Evolutionary conservation across 345 rosid species (phyloP), one percentile per base, ranked within the genome.

Genomic region (Citrus inodora): DNA sequence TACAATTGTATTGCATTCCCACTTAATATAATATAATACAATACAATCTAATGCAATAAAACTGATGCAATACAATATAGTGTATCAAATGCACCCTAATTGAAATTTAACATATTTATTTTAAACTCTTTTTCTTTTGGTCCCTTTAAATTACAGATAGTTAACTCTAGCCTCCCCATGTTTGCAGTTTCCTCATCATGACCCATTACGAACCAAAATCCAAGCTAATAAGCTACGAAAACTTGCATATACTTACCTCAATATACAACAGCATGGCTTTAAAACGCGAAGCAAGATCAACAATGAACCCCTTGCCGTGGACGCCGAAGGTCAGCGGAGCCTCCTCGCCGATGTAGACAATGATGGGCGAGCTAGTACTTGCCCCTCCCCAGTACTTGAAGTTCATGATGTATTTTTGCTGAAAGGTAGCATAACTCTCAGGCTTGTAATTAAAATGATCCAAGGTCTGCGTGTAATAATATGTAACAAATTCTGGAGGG

Each of bases 371-470:
- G 74, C 73, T 83, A 55, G 72, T 61, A 25, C 80, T 73, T n/a
- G 83, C 60, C 6, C 82, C 83, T 25, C 82, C 80, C 80, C 82
- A 80, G 70, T 74, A 78, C 77, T 74, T 77, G 74, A 22, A 66
- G 72, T 80, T 83, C 75, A 78, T 16, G 7, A 70, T 17, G 51
- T 78, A 84, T 75, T 74, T 74, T 48, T 83, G 86, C 21, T 77
- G 81, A 58, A 83, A 83, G 16, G 81, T 83, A 6, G 72, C 79
- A 46, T 83, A 77, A 46, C 83, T 80, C 79, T 80, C 86, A 1
- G 83, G 81, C 21, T 46, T 62, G 19, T 77, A 80, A 62, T 83
- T 83, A 70, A 83, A 83, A 74, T 83, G 86, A 69, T 83, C 86
- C 6, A 80, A 63, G 21, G 81, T 83, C 24, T 83, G 83, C 0